These are phyloP conservation scores for Aspergillus fijiensis DNA, from an alignment of 2,329 filamentous ascomycete genomes.

Conservation along the genomic window DNA sequence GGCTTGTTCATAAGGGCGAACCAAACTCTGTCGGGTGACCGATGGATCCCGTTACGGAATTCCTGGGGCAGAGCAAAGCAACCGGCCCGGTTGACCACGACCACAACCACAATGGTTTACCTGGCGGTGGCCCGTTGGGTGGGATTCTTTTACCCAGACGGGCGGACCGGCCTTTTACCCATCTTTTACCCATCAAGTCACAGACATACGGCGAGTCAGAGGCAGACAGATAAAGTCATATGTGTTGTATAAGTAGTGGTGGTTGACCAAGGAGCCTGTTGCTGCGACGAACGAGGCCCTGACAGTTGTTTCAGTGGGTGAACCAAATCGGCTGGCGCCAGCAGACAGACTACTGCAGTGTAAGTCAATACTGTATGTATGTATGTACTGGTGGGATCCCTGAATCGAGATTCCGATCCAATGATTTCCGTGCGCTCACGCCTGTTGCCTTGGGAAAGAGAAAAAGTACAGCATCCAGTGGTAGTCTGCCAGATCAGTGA, in stretches of 20 bases:
- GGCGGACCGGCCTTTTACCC: not conserved
- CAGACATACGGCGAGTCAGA: too few relatives aligned
- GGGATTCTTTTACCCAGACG: constrained; percentile 9
- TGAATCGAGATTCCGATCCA: not conserved
- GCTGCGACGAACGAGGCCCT: not conserved
- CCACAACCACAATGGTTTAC: not conserved
- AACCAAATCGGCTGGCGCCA: constrained; percentile 2
- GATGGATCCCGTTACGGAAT: constrained; percentile 25
- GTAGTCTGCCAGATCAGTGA: not conserved
- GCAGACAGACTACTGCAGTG: not conserved
- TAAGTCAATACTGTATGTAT: not conserved
- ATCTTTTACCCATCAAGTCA: not conserved
- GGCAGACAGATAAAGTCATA: not conserved
- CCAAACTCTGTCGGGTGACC: constrained; percentile 14
- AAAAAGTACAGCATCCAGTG: not conserved
- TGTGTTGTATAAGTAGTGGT: not conserved
- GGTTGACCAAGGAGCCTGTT: not conserved
- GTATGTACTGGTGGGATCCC: not conserved
- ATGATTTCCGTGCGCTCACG: not conserved
- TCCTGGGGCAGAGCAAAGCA: constrained; percentile 20
- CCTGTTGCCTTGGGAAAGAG: constrained; percentile 3
- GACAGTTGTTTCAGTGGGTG: constrained; percentile 2
- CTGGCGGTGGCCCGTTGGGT: not conserved
- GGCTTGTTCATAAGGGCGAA: constrained; percentile 17
- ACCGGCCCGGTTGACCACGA: constrained; percentile 16